phyloP scores from a whole-genome alignment of 1,139 yeast species.

The Nadsonia commutata region DNA sequence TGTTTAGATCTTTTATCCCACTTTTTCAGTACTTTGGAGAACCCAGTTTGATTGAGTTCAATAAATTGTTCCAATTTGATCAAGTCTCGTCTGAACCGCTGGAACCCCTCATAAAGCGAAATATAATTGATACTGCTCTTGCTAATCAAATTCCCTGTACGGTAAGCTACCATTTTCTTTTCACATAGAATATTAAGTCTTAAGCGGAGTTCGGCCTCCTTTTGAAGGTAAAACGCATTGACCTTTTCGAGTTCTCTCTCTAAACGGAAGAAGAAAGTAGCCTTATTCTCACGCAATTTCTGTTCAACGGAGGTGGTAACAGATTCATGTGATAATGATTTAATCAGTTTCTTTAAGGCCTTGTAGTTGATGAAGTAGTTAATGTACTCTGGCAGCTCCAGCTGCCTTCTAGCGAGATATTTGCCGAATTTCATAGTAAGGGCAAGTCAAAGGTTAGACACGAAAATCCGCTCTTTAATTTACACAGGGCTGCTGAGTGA shows the following conservation, averaged over 20 bases:
- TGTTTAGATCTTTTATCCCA: conserved; percentile 97
- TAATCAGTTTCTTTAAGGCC: conserved; percentile 58
- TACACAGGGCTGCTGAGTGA: too few species aligned
- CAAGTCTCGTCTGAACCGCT: conserved; percentile 77
- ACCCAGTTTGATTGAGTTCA: conserved; percentile 88
- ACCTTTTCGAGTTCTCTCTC: conserved; percentile 94
- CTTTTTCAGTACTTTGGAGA: conserved; percentile 84
- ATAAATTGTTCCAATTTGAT: conserved; percentile 83
- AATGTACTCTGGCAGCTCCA: conserved; percentile 88
- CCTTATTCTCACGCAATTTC: conserved; percentile 75
- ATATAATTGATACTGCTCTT: conserved; percentile 43
- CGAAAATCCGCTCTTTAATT: too few species aligned
- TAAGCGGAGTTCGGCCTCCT: conserved; percentile 68
- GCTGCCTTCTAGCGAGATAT: conserved; percentile 81
- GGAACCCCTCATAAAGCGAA: conserved; percentile 72
- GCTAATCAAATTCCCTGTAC: conserved; percentile 28
- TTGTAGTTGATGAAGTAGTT: conserved; percentile 90
- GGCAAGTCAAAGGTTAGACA: too few species aligned
- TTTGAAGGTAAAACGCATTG: conserved; percentile 74
- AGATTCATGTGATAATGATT: conserved; percentile 23
- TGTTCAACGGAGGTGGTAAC: conserved; percentile 29
- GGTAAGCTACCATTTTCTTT: conserved; percentile 48
- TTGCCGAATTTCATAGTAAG: conserved; percentile 83
- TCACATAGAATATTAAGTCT: conserved; percentile 62
- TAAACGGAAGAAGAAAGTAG: conserved; percentile 80